phyloP scores from a whole-genome alignment of 192 early-diverging fungal genomes.

The Allomyces macrogynus region DNA sequence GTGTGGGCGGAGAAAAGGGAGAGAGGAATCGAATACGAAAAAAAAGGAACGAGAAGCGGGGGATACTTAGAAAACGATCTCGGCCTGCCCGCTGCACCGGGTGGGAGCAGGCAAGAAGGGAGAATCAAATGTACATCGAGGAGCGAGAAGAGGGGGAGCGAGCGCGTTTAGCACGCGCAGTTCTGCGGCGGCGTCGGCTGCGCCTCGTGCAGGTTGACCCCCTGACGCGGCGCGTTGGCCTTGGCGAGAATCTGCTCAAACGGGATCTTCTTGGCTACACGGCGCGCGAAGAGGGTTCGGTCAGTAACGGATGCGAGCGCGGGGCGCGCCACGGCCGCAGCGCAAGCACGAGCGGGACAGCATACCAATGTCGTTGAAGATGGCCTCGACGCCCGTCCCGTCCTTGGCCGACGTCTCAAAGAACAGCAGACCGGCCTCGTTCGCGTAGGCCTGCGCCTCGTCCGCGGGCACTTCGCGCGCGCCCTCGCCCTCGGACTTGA shows the following conservation, averaged over 20 bases:
- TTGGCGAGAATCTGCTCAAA: constrained; percentile 19
- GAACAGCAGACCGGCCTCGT: constrained; percentile 39
- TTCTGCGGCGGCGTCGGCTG: neutral
- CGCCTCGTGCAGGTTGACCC: neutral
- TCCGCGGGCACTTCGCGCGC: neutral
- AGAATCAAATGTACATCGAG: neutral
- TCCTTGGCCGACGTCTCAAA: constrained; percentile 51
- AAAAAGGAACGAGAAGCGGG: too few relatives aligned
- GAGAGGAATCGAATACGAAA: too few relatives aligned
- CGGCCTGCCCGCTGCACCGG: too few relatives aligned
- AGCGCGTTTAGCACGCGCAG: neutral
- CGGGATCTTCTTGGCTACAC: constrained; percentile 20
- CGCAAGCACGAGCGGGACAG: neutral
- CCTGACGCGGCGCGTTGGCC: neutral
- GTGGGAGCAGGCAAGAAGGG: too few relatives aligned
- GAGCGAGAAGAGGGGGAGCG: neutral
- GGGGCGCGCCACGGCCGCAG: too few relatives aligned
- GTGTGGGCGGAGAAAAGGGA: too few relatives aligned
- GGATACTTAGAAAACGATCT: too few relatives aligned
- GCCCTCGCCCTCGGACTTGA: neutral
- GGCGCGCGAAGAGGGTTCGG: too few relatives aligned
- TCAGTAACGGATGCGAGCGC: too few relatives aligned
- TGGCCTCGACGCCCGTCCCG: constrained; percentile 31
- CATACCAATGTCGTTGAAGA: constrained; percentile 22
- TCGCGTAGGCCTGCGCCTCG: constrained; percentile 40